Percentiles rank a stretch among this genome's conserved stretches.
phyloP scores from a whole-genome alignment of 441 rosid species.

The Erodium texanum region DNA sequence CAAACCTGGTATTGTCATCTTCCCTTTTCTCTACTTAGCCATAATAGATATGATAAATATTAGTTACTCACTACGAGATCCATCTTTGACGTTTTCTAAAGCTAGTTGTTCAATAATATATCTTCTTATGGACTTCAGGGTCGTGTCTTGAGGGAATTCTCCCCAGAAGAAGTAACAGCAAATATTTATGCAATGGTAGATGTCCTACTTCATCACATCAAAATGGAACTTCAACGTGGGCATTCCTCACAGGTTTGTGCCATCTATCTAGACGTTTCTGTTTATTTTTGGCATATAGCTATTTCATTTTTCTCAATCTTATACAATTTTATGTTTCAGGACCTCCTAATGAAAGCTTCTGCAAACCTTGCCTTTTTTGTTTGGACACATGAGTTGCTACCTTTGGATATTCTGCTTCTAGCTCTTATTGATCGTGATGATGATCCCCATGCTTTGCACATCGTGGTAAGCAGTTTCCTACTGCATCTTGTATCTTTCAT shows the following conservation, averaged over 20 bases:
- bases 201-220: slow-evolving; percentile 77
- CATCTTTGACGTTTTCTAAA: background rate
- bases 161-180: slow-evolving; percentile 87
- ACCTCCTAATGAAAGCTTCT: slow-evolving; percentile 48
- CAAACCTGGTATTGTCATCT: no score
- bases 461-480: slow-evolving; percentile 51
- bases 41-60: no score
- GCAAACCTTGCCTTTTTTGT: slow-evolving; percentile 68
- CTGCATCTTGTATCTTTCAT: slow-evolving; percentile 10
- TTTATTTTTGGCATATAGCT: slow-evolving; percentile 11
- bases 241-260: slow-evolving; percentile 53
- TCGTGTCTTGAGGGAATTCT: slow-evolving; percentile 73
- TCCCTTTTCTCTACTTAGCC: no score
- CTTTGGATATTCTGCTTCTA: slow-evolving; percentile 82
- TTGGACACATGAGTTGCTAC: slow-evolving; percentile 91
- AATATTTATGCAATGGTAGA: slow-evolving; percentile 95
- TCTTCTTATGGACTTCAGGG: slow-evolving; percentile 39
- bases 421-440: slow-evolving; percentile 95
- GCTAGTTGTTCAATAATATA: background rate
- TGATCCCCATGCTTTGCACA: slow-evolving; percentile 82
- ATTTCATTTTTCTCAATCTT: slow-evolving; percentile 1
- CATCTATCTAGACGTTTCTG: slow-evolving; percentile 13
- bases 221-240: slow-evolving; percentile 71
- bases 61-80: no score
- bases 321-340: slow-evolving; percentile 31